These are phyloP conservation scores for Calycina marina DNA, from an alignment of 2,329 filamentous ascomycete genomes.

Conservation along the genomic window DNA sequence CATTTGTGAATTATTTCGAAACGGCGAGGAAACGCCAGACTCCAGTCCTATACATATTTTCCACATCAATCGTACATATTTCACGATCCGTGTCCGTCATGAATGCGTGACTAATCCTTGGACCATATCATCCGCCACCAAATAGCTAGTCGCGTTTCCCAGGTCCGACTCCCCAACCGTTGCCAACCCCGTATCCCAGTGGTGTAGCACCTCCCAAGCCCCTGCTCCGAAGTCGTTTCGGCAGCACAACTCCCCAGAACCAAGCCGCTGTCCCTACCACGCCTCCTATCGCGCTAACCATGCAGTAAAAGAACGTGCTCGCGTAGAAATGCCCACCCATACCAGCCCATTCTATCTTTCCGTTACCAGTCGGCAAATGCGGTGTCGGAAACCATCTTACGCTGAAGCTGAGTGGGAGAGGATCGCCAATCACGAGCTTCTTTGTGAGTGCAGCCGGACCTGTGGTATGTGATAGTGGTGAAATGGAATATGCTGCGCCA, in stretches of 20 bases:
- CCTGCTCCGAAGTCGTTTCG: constrained; percentile 24
- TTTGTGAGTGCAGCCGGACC: constrained; percentile 34
- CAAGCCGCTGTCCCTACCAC: constrained; percentile 39
- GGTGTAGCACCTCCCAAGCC: constrained; percentile 15
- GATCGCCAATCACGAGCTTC: constrained; percentile 73
- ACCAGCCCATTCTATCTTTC: constrained; percentile 48
- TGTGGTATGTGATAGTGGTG: constrained; percentile 44
- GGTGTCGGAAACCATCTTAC: constrained; percentile 79
- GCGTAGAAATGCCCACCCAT: constrained; percentile 50
- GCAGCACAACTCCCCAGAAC: constrained; percentile 45
- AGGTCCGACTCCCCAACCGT: constrained; percentile 10
- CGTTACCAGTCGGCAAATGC: constrained; percentile 51
- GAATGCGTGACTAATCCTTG: not conserved
- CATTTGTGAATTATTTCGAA: not conserved
- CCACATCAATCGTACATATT: not conserved
- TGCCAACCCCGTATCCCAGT: constrained; percentile 14
- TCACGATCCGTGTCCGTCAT: no score
- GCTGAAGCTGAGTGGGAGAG: constrained; percentile 62
- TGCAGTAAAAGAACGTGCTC: constrained; percentile 46
- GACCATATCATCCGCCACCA: not conserved
- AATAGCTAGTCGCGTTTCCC: constrained; percentile 8
- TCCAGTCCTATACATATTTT: not conserved
- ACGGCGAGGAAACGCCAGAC: not conserved
- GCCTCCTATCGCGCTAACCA: constrained; percentile 44
- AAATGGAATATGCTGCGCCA: constrained; percentile 74